Percentiles rank a stretch among this genome's conserved stretches.
Evolutionary conservation across 2,329 filamentous ascomycete species (phyloP).

Genomic region (Ophiosphaerella korrae): DNA sequence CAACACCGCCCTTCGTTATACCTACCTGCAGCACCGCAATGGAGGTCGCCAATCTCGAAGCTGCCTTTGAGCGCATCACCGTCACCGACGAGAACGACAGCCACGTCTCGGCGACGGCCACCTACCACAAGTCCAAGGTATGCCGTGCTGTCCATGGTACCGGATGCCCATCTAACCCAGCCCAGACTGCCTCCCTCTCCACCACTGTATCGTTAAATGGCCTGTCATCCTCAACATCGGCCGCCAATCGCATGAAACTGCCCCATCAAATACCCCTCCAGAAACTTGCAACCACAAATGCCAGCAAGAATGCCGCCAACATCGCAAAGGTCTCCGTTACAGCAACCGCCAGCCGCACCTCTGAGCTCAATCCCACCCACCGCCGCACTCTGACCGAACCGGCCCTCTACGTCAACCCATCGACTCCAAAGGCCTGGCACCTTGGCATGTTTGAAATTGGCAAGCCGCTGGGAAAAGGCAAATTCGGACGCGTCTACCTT

Average conservation of each 20-base stretch:
- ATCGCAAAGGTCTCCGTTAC: constrained; percentile 70
- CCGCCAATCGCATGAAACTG: constrained; percentile 69
- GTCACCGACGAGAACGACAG: constrained; percentile 84
- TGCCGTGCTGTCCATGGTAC: constrained; percentile 8
- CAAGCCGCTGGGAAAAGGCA: constrained; percentile 82
- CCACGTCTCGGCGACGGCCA: constrained; percentile 59
- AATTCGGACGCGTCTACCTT: constrained; percentile 85
- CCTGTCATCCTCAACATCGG: constrained; percentile 50
- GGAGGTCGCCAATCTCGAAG: constrained; percentile 79
- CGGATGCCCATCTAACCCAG: constrained; percentile 21
- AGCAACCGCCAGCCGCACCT: constrained; percentile 55
- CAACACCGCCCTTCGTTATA: constrained; percentile 2
- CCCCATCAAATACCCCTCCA: constrained; percentile 76
- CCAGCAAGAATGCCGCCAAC: constrained; percentile 52
- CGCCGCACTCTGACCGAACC: constrained; percentile 55
- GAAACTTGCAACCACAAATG: constrained; percentile 82
- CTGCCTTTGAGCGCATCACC: constrained; percentile 86
- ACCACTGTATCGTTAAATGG: constrained; percentile 55
- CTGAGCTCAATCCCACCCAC: constrained; percentile 46
- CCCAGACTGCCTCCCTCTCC: constrained; percentile 52
- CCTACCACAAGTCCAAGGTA: constrained; percentile 81
- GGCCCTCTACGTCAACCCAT: constrained; percentile 48
- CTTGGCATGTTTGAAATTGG: constrained; percentile 95
- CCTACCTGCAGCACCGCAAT: constrained; percentile 47
- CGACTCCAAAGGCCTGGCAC: constrained; percentile 67